Evolutionary conservation across 192 early-diverging fungal species (phyloP).

Genomic region (Nowakowskiella sp.): DNA sequence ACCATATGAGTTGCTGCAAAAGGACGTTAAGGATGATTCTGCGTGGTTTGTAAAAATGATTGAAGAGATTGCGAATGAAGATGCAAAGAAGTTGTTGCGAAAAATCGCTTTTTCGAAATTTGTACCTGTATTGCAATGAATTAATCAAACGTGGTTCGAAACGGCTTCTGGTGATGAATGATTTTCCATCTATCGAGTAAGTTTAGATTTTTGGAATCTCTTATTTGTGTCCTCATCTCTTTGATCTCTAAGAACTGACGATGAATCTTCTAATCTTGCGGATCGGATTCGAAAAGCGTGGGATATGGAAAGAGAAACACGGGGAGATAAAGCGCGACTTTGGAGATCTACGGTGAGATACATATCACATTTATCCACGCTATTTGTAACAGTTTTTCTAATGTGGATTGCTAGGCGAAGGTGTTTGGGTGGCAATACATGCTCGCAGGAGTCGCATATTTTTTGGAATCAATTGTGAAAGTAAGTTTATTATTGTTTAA

Average conservation of each 20-base stretch:
- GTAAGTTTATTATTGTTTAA: background rate
- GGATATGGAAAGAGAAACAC: background rate
- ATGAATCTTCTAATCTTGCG: background rate
- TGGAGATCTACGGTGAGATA: background rate
- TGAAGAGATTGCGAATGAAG: conserved; percentile 32
- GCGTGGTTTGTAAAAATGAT: conserved; percentile 42
- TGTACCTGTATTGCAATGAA: too few relatives aligned
- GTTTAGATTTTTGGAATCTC: too few relatives aligned
- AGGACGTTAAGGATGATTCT: conserved; percentile 1
- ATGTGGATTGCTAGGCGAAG: too few relatives aligned
- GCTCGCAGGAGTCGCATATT: conserved; percentile 19
- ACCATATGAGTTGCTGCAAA: background rate
- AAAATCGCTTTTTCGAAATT: conserved; percentile 20
- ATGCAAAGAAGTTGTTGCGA: conserved; percentile 22
- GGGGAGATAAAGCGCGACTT: background rate
- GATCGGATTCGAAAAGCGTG: background rate
- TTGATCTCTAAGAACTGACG: too few relatives aligned
- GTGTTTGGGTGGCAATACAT: conserved; percentile 24
- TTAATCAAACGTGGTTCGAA: too few relatives aligned
- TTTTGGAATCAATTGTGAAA: conserved; percentile 27
- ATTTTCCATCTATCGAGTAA: too few relatives aligned
- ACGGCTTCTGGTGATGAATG: too few relatives aligned
- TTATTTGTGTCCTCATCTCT: too few relatives aligned
- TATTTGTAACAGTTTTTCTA: too few relatives aligned
- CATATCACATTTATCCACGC: too few relatives aligned